A percentile compares a stretch with the other conserved stretches of the same genome.
Evolutionary conservation across 805 yeast genomes (phyloP).

Genomic region (Candida sithepensis): DNA sequence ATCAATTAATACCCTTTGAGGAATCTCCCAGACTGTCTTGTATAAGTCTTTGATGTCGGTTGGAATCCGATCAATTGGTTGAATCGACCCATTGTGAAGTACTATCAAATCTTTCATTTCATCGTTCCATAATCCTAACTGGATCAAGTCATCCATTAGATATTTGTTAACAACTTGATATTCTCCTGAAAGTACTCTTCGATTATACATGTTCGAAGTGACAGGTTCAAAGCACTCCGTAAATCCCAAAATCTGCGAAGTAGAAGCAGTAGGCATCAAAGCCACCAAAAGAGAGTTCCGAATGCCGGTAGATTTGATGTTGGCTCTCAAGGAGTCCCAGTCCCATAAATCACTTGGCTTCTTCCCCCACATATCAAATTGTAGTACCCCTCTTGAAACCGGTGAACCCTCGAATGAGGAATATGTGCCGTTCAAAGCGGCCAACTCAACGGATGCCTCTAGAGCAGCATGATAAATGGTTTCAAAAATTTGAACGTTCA

Average conservation of each 20-base stretch:
- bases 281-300: slow-evolving; percentile 87
- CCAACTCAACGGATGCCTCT: slow-evolving; percentile 83
- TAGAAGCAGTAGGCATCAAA: slow-evolving; percentile 98
- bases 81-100: slow-evolving; percentile 80
- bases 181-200: slow-evolving; percentile 92
- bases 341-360: slow-evolving; percentile 83
- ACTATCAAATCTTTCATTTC: slow-evolving; percentile 75
- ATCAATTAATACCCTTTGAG: slow-evolving; percentile 81
- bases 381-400: slow-evolving; percentile 78
- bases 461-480: slow-evolving; percentile 93
- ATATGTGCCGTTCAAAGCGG: slow-evolving; percentile 65
- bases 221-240: slow-evolving; percentile 96
- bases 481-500: slow-evolving; percentile 87
- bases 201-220: slow-evolving; percentile 86
- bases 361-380: slow-evolving; percentile 82
- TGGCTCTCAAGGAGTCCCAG: slow-evolving; percentile 69
- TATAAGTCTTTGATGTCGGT: slow-evolving; percentile 70
- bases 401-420: slow-evolving; percentile 81
- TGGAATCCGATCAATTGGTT: slow-evolving; percentile 71
- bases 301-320: slow-evolving; percentile 61
- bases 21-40: slow-evolving; percentile 95
- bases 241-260: slow-evolving; percentile 91
- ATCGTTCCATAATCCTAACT: slow-evolving; percentile 78
- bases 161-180: slow-evolving; percentile 90
- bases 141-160: slow-evolving; percentile 75